Base-by-base conservation (phyloP, 352 stramenopile genomes). In the Lagenidium giganteum region DNA sequence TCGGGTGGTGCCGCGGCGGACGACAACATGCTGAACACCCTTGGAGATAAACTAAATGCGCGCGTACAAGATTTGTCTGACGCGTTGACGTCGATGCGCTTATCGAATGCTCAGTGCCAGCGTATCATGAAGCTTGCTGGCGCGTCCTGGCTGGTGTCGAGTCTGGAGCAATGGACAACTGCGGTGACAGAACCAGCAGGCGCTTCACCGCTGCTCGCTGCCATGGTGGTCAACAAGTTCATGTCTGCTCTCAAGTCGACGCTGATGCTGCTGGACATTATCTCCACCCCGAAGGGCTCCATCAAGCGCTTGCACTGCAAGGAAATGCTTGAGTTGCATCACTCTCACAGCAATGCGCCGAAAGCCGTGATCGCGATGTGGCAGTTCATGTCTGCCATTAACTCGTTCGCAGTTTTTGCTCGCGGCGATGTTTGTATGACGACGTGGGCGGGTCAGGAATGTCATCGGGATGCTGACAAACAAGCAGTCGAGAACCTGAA, bases 41-140 rank as follows among this genome's bases (percentile, higher is more conserved):
- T n/a, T n/a, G n/a, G n/a, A n/a, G n/a, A n/a, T n/a, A n/a, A n/a
- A n/a, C n/a, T n/a, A n/a, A n/a, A n/a, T n/a, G n/a, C n/a, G n/a
- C 16, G 21, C 2, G 50, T 52, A 1, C 35, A 58, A 14, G 30
- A 49, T 8, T 54, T 60, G 18, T 36, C 46, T 18, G 29, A 25
- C n/a, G 20, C 24, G 13, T 14, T 53, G 9, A 40, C 40, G 14
- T 22, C 28, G 18, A 45, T 61, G 44, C 54, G 55, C 39, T 14
- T 61, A 12, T 61, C 52, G n/a, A 61, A 61, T 13, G 50, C 52
- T 5, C 52, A 61, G 34, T 55, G 38, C 7, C 52, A 61, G n/a
- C 38, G 46, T 23, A 35, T 54, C 5, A 33, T 61, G 11, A 54
- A 51, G 34, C 24, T 61, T 23, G 40, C 51, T 14, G 39, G 27